These are phyloP conservation scores for Xylariaceae sp. DNA, from an alignment of 2,329 filamentous ascomycete species.

Conservation along the genomic window DNA sequence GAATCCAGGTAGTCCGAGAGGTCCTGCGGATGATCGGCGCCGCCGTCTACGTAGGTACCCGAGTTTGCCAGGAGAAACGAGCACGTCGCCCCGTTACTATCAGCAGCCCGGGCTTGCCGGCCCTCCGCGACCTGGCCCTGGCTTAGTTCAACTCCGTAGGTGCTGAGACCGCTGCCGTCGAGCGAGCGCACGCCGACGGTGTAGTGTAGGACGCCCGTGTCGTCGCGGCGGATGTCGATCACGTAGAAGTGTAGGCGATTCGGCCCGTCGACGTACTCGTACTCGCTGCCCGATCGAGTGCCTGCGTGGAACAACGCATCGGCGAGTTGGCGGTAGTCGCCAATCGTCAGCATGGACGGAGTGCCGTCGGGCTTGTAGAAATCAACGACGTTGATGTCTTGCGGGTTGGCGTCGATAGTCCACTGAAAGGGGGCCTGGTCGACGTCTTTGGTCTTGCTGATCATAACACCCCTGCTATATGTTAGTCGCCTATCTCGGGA, in stretches of 20 bases:
- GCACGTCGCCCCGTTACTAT: constrained; percentile 46
- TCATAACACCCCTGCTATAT: constrained; percentile 49
- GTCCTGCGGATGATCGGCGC: constrained; percentile 37
- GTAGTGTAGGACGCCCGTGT: constrained; percentile 49
- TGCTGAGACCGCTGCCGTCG: constrained; percentile 39
- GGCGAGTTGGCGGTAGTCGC: constrained; percentile 56
- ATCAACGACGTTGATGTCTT: constrained; percentile 54
- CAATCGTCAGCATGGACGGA: constrained; percentile 49
- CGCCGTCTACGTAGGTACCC: constrained; percentile 38
- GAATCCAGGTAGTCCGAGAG: constrained; percentile 44
- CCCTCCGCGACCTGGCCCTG: constrained; percentile 37
- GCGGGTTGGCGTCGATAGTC: constrained; percentile 57
- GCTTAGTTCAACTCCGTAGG: constrained; percentile 42
- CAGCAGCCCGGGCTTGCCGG: constrained; percentile 31
- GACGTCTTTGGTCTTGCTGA: constrained; percentile 54
- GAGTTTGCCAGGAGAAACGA: constrained; percentile 52
- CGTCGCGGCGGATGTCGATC: constrained; percentile 45
- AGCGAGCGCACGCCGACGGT: constrained; percentile 51
- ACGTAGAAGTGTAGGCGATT: constrained; percentile 56
- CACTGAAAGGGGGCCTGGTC: constrained; percentile 53
- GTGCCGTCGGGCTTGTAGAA: constrained; percentile 54
- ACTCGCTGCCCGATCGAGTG: constrained; percentile 53
- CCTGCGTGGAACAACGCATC: constrained; percentile 59
- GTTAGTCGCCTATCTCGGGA: too few species aligned
- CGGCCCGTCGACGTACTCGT: constrained; percentile 49